Percentiles rank a stretch among this genome's conserved stretches.
These are phyloP conservation scores for Astrephomene gubernaculifera DNA, from an alignment of 139 green algal species.

Conservation along the genomic window DNA sequence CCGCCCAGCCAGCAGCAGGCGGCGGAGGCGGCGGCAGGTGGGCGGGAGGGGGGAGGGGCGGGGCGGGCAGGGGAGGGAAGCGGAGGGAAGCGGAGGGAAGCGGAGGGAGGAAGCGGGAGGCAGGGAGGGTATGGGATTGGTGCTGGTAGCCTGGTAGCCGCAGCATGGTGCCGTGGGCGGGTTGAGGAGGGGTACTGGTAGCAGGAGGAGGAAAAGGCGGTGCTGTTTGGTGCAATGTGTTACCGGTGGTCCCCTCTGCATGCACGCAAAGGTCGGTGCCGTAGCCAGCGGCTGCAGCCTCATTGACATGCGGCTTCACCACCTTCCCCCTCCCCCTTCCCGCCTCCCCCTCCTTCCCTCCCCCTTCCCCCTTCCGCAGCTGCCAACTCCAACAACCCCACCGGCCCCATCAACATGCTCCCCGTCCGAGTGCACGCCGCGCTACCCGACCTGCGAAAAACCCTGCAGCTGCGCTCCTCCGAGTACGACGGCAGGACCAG, in stretches of 20 bases:
- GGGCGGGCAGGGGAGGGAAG: background rate
- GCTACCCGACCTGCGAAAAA: background rate
- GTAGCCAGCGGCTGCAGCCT: too few relatives aligned
- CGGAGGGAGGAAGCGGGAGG: background rate
- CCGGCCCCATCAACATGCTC: conserved; percentile 41
- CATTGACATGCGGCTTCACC: too few relatives aligned
- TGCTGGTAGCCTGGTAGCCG: background rate
- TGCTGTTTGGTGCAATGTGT: too few relatives aligned
- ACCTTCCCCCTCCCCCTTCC: background rate
- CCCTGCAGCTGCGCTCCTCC: too few relatives aligned
- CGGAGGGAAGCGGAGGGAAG: background rate
- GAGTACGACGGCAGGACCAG: too few relatives aligned
- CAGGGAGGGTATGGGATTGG: too few relatives aligned
- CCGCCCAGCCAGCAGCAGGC: conserved; percentile 21
- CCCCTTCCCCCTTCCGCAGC: background rate
- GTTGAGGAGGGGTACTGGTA: too few relatives aligned
- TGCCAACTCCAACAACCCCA: conserved; percentile 36
- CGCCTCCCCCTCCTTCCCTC: background rate
- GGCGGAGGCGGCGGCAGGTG: background rate
- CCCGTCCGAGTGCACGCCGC: background rate
- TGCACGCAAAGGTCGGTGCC: too few relatives aligned
- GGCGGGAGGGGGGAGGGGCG: background rate
- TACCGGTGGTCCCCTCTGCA: too few relatives aligned
- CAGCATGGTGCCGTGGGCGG: background rate
- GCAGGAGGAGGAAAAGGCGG: too few relatives aligned